Evolutionary conservation across 2,329 filamentous ascomycete genomes (phyloP), one percentile per base, ranked within the genome.

Genomic region (Trichoderma hamatum): DNA sequence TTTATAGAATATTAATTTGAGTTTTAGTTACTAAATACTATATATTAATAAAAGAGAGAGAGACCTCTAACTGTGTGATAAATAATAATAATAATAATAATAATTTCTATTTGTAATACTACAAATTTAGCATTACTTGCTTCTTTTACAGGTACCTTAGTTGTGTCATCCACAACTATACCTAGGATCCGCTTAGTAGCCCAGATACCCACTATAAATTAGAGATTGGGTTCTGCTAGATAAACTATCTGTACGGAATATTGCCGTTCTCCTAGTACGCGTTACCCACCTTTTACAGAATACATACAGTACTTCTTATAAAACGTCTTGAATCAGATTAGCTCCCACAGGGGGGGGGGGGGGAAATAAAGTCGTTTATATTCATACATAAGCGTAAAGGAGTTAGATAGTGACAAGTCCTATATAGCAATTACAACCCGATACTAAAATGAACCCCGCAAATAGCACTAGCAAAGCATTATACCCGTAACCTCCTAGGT

Each of bases 401-500:
- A 56, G 28, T 21, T 51, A 32, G 6, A 32, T 10, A 43, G 16
- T 49, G 58, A 32, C 30, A 24, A 49, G 32, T 43, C n/a, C 34
- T 58, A 56, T n/a, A 58, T 24, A n/a, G 39, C 39, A 43, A 55
- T 14, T n/a, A 46, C 46, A 56, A 19, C 36, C 34, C 51, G 55
- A 65, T n/a, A 56, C 52, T 46, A 24, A 46, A 24, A 56, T 16
- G 49, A 16, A 34, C 36, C 52, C 62, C 46, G 13, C 26, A n/a
- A 21, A 56, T 32, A 39, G 36, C 52, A 56, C 34, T 43, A 6
- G 52, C 62, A 46, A 43, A 19, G 26, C 19, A 49, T 65, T 36
- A 56, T 26, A 46, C 36, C 51, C 24, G 36, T 21, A 32, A n/a
- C 62, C 52, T 55, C 56, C 51, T 56, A 56, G n/a, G 62, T 65